phyloP scores from a whole-genome alignment of 257 asterid genomes.

The Voacanga thouarsii region DNA sequence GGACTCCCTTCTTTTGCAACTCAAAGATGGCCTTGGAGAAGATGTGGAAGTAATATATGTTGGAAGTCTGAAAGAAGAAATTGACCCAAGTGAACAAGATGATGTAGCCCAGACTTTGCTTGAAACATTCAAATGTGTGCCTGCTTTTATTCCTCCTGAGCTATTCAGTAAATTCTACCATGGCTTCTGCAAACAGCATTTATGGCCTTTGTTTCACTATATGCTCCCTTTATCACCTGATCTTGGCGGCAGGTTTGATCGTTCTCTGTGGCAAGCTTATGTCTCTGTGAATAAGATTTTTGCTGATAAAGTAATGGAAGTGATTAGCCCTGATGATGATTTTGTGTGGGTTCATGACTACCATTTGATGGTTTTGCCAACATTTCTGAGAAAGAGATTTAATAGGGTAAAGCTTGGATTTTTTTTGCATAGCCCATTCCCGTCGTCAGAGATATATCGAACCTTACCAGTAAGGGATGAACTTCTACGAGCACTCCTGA shows the following conservation, averaged over 20 bases:
- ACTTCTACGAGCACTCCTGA: conserved; percentile 72
- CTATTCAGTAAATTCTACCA: conserved; percentile 74
- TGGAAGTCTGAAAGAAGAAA: conserved; percentile 71
- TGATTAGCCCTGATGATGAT: conserved; percentile 81
- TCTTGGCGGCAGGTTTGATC: conserved; percentile 88
- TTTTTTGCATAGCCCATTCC: conserved; percentile 82
- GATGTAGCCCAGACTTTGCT: conserved; percentile 75
- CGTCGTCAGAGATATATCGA: conserved; percentile 84
- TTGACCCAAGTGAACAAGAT: conserved; percentile 62
- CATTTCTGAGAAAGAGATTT: conserved; percentile 77
- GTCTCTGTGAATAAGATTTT: conserved; percentile 82
- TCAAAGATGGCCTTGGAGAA: conserved; percentile 80
- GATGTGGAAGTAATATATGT: conserved; percentile 76
- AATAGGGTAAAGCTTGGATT: conserved; percentile 81
- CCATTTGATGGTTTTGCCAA: conserved; percentile 83
- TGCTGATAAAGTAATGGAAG: conserved; percentile 93
- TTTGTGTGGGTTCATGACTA: conserved; percentile 89
- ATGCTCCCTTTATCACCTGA: conserved; percentile 93
- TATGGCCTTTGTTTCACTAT: conserved; percentile 91
- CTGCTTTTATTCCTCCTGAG: conserved; percentile 78
- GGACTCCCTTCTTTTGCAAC: conserved; percentile 78
- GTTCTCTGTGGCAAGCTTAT: conserved; percentile 81
- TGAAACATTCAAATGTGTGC: conserved; percentile 78
- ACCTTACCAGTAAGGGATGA: conserved; percentile 75
- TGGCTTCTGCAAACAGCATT: conserved; percentile 81